Conservation (phyloP, 805 yeast genomes). For the Cyberlindnera meyerae region DNA sequence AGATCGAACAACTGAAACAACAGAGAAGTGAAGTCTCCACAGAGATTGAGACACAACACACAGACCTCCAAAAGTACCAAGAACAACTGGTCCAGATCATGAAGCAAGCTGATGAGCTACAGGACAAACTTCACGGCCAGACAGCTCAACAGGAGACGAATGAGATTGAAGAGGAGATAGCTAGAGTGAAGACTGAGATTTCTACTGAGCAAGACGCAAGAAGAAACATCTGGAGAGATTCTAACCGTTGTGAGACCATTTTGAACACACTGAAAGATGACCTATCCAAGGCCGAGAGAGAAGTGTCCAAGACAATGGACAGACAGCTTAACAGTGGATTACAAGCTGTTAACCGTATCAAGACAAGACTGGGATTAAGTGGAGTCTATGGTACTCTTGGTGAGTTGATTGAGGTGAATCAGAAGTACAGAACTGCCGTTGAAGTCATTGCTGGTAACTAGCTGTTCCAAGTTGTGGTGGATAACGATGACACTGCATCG, state of each 20-base stretch:
- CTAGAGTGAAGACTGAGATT: slow-evolving; percentile 37
- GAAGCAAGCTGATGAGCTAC: slow-evolving; percentile 29
- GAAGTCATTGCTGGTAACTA: slow-evolving; percentile 89
- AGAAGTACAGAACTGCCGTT: slow-evolving; percentile 77
- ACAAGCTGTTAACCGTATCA: slow-evolving; percentile 59
- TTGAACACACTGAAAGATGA: slow-evolving; percentile 52
- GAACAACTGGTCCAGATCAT: slow-evolving; percentile 14
- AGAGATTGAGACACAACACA: slow-evolving; percentile 11
- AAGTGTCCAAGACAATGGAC: slow-evolving; percentile 70
- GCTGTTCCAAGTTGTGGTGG: slow-evolving; percentile 85
- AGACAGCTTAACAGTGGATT: slow-evolving; percentile 66
- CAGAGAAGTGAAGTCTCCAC: slow-evolving; percentile 19
- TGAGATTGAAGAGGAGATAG: slow-evolving; percentile 17
- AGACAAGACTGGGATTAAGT: slow-evolving; percentile 50
- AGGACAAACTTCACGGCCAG: slow-evolving; percentile 35
- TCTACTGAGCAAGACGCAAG: slow-evolving; percentile 55
- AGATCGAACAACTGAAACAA: slow-evolving; percentile 37
- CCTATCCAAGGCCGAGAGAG: slow-evolving; percentile 50
- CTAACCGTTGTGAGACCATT: slow-evolving; percentile 56
- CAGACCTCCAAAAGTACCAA: slow-evolving; percentile 13
- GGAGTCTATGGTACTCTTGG: slow-evolving; percentile 83
- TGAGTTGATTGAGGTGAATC: slow-evolving; percentile 74
- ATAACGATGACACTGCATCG: slow-evolving; percentile 79
- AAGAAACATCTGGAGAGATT: slow-evolving; percentile 74
- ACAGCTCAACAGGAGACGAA: slow-evolving; percentile 25